A percentile compares a stretch with the other conserved stretches of the same genome.
These are phyloP conservation scores for Amborella trichopoda DNA, from an alignment of 164 flowering plant genomes.

Conservation along the genomic window DNA sequence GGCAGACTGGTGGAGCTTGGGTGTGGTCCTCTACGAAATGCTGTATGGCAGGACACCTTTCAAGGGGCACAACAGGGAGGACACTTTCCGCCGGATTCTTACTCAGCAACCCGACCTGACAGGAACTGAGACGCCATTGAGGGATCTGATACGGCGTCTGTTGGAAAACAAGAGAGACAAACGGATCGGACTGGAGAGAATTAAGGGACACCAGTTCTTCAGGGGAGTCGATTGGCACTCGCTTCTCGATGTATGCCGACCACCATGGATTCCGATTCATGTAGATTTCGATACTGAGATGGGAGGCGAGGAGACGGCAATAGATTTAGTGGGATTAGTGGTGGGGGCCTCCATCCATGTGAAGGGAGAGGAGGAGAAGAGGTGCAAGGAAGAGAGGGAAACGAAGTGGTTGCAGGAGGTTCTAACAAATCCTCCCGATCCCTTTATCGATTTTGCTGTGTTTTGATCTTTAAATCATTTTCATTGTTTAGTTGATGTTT, in stretches of 20 bases:
- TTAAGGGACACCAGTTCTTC: slow-evolving; percentile 67
- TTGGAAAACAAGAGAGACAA: slow-evolving; percentile 60
- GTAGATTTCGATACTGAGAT: too few species aligned
- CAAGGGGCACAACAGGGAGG: slow-evolving; percentile 62
- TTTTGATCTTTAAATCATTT: too few species aligned
- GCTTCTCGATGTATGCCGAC: slow-evolving; percentile 57
- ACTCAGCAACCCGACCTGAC: slow-evolving; percentile 36
- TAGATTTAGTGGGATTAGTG: too few species aligned
- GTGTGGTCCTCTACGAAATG: slow-evolving; percentile 80
- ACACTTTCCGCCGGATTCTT: slow-evolving; percentile 55
- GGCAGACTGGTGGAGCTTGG: slow-evolving; percentile 97
- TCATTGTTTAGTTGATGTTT: too few species aligned
- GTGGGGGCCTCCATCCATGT: too few species aligned
- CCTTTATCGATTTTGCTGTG: too few species aligned
- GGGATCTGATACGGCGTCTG: slow-evolving; percentile 55
- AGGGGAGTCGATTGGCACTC: slow-evolving; percentile 64
- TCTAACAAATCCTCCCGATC: too few species aligned
- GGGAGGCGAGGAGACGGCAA: too few species aligned
- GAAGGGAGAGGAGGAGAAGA: too few species aligned
- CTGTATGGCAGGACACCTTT: slow-evolving; percentile 83
- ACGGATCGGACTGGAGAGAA: slow-evolving; percentile 65
- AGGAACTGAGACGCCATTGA: slow-evolving; percentile 40
- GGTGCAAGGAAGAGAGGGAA: too few species aligned
- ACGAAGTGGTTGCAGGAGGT: too few species aligned
- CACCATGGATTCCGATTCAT: too few species aligned